phyloP scores from a whole-genome alignment of 1,139 yeast species.

The Taphrina betulina region DNA sequence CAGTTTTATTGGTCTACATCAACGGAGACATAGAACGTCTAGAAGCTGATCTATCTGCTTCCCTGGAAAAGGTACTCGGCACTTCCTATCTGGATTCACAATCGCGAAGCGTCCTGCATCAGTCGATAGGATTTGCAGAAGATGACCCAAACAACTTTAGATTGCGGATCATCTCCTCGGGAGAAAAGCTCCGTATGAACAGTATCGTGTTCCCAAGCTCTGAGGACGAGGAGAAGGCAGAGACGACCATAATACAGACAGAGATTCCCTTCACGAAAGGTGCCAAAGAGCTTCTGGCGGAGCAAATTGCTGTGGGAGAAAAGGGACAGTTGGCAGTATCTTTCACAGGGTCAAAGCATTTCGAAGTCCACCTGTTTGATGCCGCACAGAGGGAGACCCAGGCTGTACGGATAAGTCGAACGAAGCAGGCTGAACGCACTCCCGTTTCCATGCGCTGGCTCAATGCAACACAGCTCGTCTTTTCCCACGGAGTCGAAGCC shows the following conservation, averaged over 20 bases:
- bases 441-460: conserved; percentile 1
- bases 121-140: no score
- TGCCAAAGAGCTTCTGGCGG: no score
- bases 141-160: no score
- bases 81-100: background rate
- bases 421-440: background rate
- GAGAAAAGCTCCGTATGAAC: no score
- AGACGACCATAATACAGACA: no score
- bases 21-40: conserved; percentile 5
- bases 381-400: background rate
- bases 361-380: background rate
- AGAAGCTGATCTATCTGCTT: background rate
- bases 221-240: no score
- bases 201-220: no score
- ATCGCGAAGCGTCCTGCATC: background rate
- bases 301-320: conserved; percentile 1
- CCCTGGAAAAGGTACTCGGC: background rate
- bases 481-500: background rate
- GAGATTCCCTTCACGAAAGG: no score
- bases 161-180: no score
- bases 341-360: background rate
- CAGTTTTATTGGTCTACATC: background rate
- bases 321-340: conserved; percentile 3
- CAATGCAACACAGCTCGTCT: conserved; percentile 4
- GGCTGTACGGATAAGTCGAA: background rate